Conservation (phyloP, 768 basidiomycete genomes). For the Leccinum aurantiacum region DNA sequence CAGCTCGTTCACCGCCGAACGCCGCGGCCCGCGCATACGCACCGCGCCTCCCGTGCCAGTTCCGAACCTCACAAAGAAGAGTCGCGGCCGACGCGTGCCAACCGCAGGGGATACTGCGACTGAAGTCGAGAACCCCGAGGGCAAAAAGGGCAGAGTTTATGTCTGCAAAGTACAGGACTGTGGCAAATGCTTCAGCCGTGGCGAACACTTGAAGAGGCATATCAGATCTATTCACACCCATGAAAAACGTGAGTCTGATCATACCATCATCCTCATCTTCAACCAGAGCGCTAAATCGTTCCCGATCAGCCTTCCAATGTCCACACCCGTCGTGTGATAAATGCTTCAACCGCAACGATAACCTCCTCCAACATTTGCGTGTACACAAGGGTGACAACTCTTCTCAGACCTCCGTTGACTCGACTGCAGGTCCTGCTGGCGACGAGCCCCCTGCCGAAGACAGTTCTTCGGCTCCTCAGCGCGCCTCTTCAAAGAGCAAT, state of each 20-base stretch:
- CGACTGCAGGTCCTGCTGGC: slow-evolving; percentile 22
- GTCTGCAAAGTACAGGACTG: slow-evolving; percentile 69
- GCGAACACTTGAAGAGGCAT: slow-evolving; percentile 76
- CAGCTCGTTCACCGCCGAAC: slow-evolving; percentile 38
- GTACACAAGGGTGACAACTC: slow-evolving; percentile 54
- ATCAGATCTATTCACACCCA: slow-evolving; percentile 73
- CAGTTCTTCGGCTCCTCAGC: slow-evolving; percentile 23
- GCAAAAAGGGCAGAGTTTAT: slow-evolving; percentile 42
- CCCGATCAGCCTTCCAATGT: slow-evolving; percentile 66
- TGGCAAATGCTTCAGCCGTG: slow-evolving; percentile 70
- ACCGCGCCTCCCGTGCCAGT: slow-evolving; percentile 66
- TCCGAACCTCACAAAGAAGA: slow-evolving; percentile 78
- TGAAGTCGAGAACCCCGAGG: slow-evolving; percentile 29
- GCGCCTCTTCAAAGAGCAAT: slow-evolving; percentile 23
- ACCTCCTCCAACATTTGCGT: slow-evolving; percentile 75
- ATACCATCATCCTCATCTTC: slow-evolving; percentile 16
- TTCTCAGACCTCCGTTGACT: slow-evolving; percentile 35
- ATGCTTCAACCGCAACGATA: slow-evolving; percentile 76
- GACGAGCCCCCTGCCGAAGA: slow-evolving; percentile 27
- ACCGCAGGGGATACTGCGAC: slow-evolving; percentile 37
- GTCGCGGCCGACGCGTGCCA: slow-evolving; percentile 74
- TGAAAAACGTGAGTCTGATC: slow-evolving; percentile 64
- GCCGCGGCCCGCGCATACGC: slow-evolving; percentile 50
- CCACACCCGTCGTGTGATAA: slow-evolving; percentile 66
- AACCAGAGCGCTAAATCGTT: slow-evolving; percentile 22